Conservation (phyloP, 495 filamentous ascomycete genomes). For the Xylaria acuta region DNA sequence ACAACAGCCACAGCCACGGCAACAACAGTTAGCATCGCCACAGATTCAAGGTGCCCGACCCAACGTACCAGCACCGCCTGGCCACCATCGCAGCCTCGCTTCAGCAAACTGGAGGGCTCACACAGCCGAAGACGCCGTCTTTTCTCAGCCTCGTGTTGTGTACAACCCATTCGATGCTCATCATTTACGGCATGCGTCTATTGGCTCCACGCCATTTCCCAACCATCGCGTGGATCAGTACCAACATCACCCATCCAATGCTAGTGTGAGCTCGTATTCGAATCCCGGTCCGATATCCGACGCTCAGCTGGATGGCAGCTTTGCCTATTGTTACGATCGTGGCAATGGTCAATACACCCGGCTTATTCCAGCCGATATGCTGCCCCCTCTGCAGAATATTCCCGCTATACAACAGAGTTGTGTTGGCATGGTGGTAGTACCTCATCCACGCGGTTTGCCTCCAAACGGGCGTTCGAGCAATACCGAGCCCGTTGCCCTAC, state of each 20-base stretch:
- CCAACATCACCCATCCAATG: conserved; percentile 5
- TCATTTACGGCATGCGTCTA: conserved; percentile 13
- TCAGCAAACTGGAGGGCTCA: conserved; percentile 40
- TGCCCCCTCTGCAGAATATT: conserved; percentile 53
- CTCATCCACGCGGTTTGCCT: conserved; percentile 43
- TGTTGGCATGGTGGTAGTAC: conserved; percentile 50
- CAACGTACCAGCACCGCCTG: conserved; percentile 19
- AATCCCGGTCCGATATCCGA: conserved; percentile 20
- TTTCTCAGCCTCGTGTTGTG: conserved; percentile 19
- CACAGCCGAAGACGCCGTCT: conserved; percentile 19
- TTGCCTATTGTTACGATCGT: conserved; percentile 62
- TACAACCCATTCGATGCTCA: conserved; percentile 28
- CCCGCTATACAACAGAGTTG: conserved; percentile 39
- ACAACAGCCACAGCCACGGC: conserved; percentile 21
- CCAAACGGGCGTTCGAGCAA: conserved; percentile 47
- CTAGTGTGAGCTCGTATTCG: conserved; percentile 21
- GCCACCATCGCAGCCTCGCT: conserved; percentile 28
- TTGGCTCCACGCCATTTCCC: conserved; percentile 12
- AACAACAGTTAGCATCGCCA: not conserved
- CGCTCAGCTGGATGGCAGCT: conserved; percentile 31
- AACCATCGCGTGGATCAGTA: conserved; percentile 29
- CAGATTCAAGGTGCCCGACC: conserved; percentile 26
- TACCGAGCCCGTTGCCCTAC: conserved; percentile 33
- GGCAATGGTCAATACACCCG: conserved; percentile 65
- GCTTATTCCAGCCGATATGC: conserved; percentile 69